Base-by-base conservation (phyloP, 2,329 filamentous ascomycete genomes). In the Aspergillus luchuensis region DNA sequence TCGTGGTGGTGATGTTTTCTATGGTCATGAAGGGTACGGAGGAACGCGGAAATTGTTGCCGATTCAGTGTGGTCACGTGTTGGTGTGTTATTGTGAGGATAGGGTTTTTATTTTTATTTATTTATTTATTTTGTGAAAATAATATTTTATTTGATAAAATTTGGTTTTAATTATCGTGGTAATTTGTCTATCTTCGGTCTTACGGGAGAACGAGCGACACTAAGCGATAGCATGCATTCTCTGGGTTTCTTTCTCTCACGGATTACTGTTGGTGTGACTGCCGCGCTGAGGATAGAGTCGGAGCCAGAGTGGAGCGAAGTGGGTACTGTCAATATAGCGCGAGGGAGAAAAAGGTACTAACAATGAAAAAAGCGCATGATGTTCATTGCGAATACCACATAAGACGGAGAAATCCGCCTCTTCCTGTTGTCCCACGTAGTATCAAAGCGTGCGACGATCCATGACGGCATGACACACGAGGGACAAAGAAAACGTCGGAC, bases 361-460 rank as follows among this genome's bases (percentile, higher is more conserved):
- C 8, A 38, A 52, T 19, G 23, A 38, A 36, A 45, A 55, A 39
- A 10, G 11, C 36, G 38, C 52, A 30, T 54, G 56, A 58, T 41
- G 48, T 36, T 49, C 50, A 38, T 25, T 55, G 36, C 19, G 15
- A 17, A 50, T 15, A 56, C 33, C 33, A 36, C 33, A 36, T 62
- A 53, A 60, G 52, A 54, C 57, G 60, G 57, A 43, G 13, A 8
- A 36, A 33, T 33, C 47, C 47, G 25, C 25, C 47, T 8, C 23
- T 50, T 50, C 15, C 11, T 25, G 25, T 10, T 33, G 51, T 38
- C 25, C 23, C 39, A 45, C 41, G 41, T 45, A 21, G 21, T 41
- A 45, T 43, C 25, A 19, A 30, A 28, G 52, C 52, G 21, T 17
- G 21, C 25, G 52, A 55, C 41, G 52, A 43, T 55, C 23, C 23